Base-by-base conservation (phyloP, 441 rosid genomes). In the Adansonia madagascariensis region DNA sequence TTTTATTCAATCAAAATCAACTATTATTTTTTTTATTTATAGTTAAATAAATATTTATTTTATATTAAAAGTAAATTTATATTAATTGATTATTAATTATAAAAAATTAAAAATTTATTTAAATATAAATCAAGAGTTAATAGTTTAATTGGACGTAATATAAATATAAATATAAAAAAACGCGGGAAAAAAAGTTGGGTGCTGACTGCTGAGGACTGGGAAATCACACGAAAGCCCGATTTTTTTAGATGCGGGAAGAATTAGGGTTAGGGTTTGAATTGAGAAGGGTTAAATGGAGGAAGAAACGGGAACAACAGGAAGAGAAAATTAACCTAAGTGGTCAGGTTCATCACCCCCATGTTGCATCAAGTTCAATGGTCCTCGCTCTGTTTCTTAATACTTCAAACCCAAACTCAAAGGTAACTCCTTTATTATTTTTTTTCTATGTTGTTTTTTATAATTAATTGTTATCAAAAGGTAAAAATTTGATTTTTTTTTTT, bases 371-470 rank as follows among this genome's bases (percentile, higher is more conserved):
- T 80, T 83, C 81, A 81, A 87, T 73, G 98, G 97, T 35, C 94
- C 97, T 73, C 67, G 86, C 80, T 71, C 87, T 70, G 93, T 93
- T 74, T 89, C 97, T 60, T 84, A 91, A 63, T 95, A 90, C 85
- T 92, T 93, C 91, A 95, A 83, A 85, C 92, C 97, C 84, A 88
- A 86, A 78, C 15, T 87, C 77, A 79, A 81, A 3, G 95, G 98
- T 91, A 82, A 68, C 22, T 31, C 44, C 6, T 75, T 8, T 4
- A n/a, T n/a, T n/a, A n/a, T n/a, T 35, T 17, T 56, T 1, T 52
- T 1, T 17, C 1, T 53, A 0, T 53, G 46, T 46, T 62, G 52
- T 53, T 3, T 31, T 31, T 31, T 31, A 18, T 50, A 11, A 17
- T 22, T 79, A 17, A 35, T 17, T 12, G 6, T 65, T 15, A 59